These are phyloP conservation scores for Yamadazyma kanchanaburiensis DNA, from an alignment of 1,139 yeast species.

Conservation along the genomic window DNA sequence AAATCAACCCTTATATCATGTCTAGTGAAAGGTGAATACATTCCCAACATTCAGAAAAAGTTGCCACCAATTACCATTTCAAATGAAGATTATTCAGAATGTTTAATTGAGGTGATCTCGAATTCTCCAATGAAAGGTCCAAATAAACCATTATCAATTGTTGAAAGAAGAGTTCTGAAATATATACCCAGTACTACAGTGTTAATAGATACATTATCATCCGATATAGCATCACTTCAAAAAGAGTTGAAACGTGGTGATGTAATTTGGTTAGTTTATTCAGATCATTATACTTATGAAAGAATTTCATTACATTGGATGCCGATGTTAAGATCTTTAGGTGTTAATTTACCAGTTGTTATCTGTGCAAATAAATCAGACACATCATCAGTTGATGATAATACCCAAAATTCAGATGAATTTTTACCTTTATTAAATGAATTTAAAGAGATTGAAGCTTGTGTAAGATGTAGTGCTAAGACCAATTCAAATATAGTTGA, in stretches of 20 bases:
- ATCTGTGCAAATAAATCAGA: conserved; percentile 86
- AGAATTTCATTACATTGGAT: conserved; percentile 91
- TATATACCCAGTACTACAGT: conserved; percentile 68
- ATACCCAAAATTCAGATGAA: conserved; percentile 58
- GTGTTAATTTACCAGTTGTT: conserved; percentile 90
- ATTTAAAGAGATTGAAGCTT: conserved; percentile 90
- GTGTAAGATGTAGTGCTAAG: conserved; percentile 84
- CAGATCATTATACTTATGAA: conserved; percentile 93
- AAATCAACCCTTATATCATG: conserved; percentile 75
- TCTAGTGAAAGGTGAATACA: conserved; percentile 74
- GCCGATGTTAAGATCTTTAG: conserved; percentile 86
- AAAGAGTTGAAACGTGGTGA: conserved; percentile 80
- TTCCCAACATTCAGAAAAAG: conserved; percentile 70
- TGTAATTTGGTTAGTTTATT: conserved; percentile 88
- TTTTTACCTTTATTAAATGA: conserved; percentile 84
- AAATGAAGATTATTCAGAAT: conserved; percentile 34
- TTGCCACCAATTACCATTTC: conserved; percentile 79
- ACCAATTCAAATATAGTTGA: conserved; percentile 77
- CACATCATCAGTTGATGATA: conserved; percentile 16
- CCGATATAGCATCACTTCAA: conserved; percentile 59
- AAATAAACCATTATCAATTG: conserved; percentile 8
- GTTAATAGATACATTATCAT: conserved; percentile 74
- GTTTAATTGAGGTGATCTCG: conserved; percentile 21
- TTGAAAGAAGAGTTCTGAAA: conserved; percentile 21
- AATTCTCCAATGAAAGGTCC: conserved; percentile 13